phyloP scores from a whole-genome alignment of 805 yeast genomes.

The Candida nitratophila region DNA sequence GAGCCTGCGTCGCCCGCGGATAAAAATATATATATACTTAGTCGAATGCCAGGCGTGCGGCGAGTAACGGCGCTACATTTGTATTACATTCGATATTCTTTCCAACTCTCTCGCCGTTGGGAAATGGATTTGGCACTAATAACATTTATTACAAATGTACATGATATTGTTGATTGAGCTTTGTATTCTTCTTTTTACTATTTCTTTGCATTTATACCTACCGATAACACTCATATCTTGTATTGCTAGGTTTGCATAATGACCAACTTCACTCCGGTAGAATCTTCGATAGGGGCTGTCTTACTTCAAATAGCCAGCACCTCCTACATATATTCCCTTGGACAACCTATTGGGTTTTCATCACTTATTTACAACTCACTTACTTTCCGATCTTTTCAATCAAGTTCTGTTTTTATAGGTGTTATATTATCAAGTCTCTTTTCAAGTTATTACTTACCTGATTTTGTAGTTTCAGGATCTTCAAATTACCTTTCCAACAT shows the following conservation, averaged over 20 bases:
- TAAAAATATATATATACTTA: too few relatives aligned
- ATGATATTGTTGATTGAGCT: too few relatives aligned
- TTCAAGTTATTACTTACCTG: conserved; percentile 17
- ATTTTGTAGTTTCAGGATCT: conserved; percentile 12
- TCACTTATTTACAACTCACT: conserved; percentile 30
- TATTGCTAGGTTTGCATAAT: background rate
- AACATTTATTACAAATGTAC: too few relatives aligned
- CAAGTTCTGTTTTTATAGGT: conserved; percentile 30
- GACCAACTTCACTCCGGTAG: conserved; percentile 32
- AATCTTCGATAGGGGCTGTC: conserved; percentile 38
- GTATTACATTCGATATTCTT: too few relatives aligned
- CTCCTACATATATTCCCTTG: conserved; percentile 30
- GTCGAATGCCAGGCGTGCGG: too few relatives aligned
- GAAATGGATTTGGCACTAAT: too few relatives aligned
- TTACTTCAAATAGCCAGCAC: conserved; percentile 41
- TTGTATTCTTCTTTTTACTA: too few relatives aligned
- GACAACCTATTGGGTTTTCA: conserved; percentile 41
- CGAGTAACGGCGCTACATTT: too few relatives aligned
- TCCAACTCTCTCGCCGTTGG: too few relatives aligned
- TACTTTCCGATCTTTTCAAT: conserved; percentile 16
- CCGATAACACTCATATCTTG: too few relatives aligned
- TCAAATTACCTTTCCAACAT: background rate
- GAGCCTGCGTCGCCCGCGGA: too few relatives aligned
- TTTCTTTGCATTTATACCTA: too few relatives aligned
- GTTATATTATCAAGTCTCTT: conserved; percentile 23